Evolutionary conservation across 805 yeast genomes (phyloP).

Genomic region (Wilhelminamyces savonicus): DNA sequence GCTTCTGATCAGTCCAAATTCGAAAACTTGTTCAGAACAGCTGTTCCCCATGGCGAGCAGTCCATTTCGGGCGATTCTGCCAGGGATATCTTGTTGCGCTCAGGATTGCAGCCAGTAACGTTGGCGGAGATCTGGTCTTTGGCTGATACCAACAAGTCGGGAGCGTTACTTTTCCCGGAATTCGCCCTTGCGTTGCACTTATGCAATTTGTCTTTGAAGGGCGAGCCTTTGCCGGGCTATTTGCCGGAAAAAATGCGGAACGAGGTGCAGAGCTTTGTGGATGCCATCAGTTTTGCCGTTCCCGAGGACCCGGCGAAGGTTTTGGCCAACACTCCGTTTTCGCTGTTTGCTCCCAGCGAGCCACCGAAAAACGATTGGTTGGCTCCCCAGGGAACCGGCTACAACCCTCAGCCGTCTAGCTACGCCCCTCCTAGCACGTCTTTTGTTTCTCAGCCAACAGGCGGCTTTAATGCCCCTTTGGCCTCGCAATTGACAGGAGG

Average conservation of each 20-base stretch:
- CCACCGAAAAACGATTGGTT: slow-evolving; percentile 19
- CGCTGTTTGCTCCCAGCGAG: slow-evolving; percentile 15
- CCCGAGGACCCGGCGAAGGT: slow-evolving; percentile 48
- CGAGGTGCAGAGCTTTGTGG: slow-evolving; percentile 86
- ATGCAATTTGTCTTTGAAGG: slow-evolving; percentile 70
- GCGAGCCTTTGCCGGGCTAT: slow-evolving; percentile 68
- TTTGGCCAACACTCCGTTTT: slow-evolving; percentile 41
- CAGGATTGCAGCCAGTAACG: slow-evolving; percentile 67
- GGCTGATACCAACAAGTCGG: slow-evolving; percentile 84
- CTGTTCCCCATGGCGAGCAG: slow-evolving; percentile 66
- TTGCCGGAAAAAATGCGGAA: slow-evolving; percentile 69
- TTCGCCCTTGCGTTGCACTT: slow-evolving; percentile 88
- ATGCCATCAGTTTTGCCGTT: slow-evolving; percentile 74
- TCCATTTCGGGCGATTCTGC: slow-evolving; percentile 70
- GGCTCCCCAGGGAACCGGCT: slow-evolving; percentile 26
- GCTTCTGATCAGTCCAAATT: slow-evolving; percentile 82
- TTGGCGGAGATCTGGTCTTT: slow-evolving; percentile 87
- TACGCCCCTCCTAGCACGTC: slow-evolving; percentile 17
- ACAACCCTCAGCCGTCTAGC: slow-evolving; percentile 1
- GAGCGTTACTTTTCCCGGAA: slow-evolving; percentile 84
- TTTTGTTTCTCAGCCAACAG: slow-evolving; percentile 36
- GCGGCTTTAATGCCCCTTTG: slow-evolving; percentile 18
- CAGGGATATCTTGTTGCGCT: slow-evolving; percentile 70
- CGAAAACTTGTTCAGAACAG: slow-evolving; percentile 75
- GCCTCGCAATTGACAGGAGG: slow-evolving; percentile 42